Base-by-base conservation (phyloP, 805 yeast species). In the Saccharomycodes ludwigii region DNA sequence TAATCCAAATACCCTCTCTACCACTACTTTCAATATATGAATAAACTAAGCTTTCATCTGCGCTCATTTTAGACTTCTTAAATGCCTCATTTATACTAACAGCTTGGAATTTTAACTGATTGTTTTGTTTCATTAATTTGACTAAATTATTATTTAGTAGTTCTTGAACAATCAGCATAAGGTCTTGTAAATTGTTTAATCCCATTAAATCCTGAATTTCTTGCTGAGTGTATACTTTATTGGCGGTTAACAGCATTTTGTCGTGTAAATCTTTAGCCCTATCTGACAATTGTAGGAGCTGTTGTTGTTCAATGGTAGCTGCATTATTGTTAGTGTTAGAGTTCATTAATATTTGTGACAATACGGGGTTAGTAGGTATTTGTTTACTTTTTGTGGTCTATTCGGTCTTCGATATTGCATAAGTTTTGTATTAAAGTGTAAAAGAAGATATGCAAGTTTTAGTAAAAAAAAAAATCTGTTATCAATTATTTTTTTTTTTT, bases 1-100 rank as follows among this genome's bases (percentile, higher is more conserved):
- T 84, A 9, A 94, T 80, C 96, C 96, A 86, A 32, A 86, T 84
- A 27, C 96, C 96, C 56, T 86, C 96, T 54, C 97, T 66, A 4
- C 91, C 94, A 6, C 93, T 71, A 0, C 94, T 93, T 47, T 83
- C 94, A 40, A 88, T 88, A 47, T 85, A 78, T 1, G 91, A 76
- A 51, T 88, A 88, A 18, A 88, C 79, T 71, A 88, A 71, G 16
- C 86, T 77, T 56, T 91, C 97, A 46, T 91, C 98, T 18, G 76
- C 69, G 6, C 69, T 51, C 95, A 88, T 85, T 23, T 73, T 66
- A 17, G 76, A 64, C 39, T 83, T 71, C 47, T 81, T 82, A 18
- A 60, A 68, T 7, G 96, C 95, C 40, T 85, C 95, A 9, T 68
- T 60, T 24, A 65, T 56, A 5, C 76, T 65, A 2, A 83, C 78